Base-by-base conservation (phyloP, 2,329 filamentous ascomycete genomes). In the Emydomyces testavorans region DNA sequence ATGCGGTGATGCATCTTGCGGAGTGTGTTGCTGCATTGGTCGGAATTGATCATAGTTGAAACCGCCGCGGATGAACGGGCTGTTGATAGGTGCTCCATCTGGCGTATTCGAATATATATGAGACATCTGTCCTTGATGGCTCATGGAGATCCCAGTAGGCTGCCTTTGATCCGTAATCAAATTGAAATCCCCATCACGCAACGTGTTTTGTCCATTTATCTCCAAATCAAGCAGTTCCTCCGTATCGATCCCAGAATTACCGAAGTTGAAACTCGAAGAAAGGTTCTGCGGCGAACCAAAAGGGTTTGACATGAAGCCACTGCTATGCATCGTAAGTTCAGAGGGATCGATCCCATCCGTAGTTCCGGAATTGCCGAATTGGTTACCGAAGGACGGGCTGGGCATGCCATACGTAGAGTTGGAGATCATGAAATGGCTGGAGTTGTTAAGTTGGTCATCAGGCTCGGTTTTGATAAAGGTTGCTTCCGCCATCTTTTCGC, bases 31-130 rank as follows among this genome's bases (percentile, higher is more conserved):
- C 58, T 83, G 80, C 59, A 71, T 70, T 50, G 78, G 77, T 37
- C 83, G 79, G 63, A 87, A 93, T 54, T 88, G 84, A 29, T 75
- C 74, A 60, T 84, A 83, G 66, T 81, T 83, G 70, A 89, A 92
- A 60, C 77, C 80, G 57, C 70, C 71, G 46, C 83, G 78, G 35
- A 85, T 77, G 60, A 88, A 95, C 0, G 90, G 90, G 58, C 88
- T 95, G 60, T 93, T 85, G 52, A 94, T 90, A 4, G 90, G 88
- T 46, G 87, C 83, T 45, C 87, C 87, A 52, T 96, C 90, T 2
- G 90, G 89, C 1, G 89, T 94, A 63, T 85, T 86, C 16, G 90
- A 94, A 66, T 84, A 96, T 52, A 86, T 79, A 60, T 84, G 64
- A 11, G 64, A 83, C 60, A 87, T 80, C 50, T 83, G 80, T 40